These are phyloP conservation scores for Solanum stenotomum DNA, from an alignment of 257 asterid genomes.

Conservation along the genomic window DNA sequence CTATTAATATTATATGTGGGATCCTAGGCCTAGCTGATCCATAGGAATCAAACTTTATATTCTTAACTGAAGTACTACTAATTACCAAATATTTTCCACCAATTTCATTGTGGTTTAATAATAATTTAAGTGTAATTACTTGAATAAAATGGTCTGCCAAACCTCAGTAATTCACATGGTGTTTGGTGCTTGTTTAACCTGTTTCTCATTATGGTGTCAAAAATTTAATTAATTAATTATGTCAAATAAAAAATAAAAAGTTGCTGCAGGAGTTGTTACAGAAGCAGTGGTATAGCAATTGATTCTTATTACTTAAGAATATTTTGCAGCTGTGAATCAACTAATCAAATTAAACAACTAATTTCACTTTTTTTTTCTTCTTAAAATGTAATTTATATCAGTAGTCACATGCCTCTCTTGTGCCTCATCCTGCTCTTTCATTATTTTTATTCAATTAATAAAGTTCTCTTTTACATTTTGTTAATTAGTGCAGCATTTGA, in stretches of 20 bases:
- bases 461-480: not conserved
- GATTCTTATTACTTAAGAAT: not conserved
- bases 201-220: not conserved
- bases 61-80: conserved; percentile 2
- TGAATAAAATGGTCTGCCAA: not conserved
- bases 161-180: not conserved
- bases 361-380: not conserved
- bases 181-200: not conserved
- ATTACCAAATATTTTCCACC: not conserved
- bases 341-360: not conserved
- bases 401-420: conserved; percentile 43
- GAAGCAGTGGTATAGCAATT: not conserved
- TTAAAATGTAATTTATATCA: conserved; percentile 11
- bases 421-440: conserved; percentile 1
- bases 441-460: not conserved
- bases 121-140: not conserved
- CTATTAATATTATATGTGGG: conserved; percentile 23
- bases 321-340: not conserved
- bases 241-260: not conserved
- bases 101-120: not conserved
- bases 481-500: not conserved
- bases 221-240: not conserved
- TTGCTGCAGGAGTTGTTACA: not conserved
- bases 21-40: conserved; percentile 65
- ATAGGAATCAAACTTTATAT: conserved; percentile 22